Evolutionary conservation across 768 basidiomycete species (phyloP).

Genomic region (Sarcodon aspratus): DNA sequence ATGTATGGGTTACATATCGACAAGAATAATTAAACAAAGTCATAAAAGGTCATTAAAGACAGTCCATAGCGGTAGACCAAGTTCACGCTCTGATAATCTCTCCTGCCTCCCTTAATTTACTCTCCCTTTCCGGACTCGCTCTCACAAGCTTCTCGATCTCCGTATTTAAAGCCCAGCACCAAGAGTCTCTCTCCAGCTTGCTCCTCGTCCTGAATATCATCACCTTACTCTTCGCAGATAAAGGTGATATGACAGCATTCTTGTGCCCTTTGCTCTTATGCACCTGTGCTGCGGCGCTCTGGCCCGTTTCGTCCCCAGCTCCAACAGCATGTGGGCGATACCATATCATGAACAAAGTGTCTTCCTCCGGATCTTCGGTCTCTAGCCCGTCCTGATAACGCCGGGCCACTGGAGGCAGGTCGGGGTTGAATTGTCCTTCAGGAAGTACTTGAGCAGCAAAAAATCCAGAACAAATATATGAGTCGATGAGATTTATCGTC

Average conservation of each 20-base stretch:
- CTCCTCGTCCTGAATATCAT: constrained; percentile 65
- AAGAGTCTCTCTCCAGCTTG: constrained; percentile 82
- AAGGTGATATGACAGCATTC: constrained; percentile 29
- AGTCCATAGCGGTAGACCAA: neutral
- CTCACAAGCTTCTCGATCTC: constrained; percentile 80
- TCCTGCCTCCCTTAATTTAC: constrained; percentile 52
- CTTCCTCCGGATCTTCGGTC: constrained; percentile 78
- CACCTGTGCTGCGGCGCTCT: neutral
- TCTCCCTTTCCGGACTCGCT: constrained; percentile 51
- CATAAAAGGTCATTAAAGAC: too few species aligned
- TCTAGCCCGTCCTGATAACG: constrained; percentile 88
- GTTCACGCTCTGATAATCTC: constrained; percentile 27
- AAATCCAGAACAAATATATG: constrained; percentile 82
- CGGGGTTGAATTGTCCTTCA: constrained; percentile 48
- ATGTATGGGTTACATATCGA: too few species aligned
- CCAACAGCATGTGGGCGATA: constrained; percentile 30
- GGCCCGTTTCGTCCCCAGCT: constrained; percentile 1
- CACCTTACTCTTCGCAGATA: constrained; percentile 49
- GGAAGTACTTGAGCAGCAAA: constrained; percentile 60
- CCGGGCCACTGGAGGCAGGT: constrained; percentile 41
- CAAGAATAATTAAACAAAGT: too few species aligned
- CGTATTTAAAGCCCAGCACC: constrained; percentile 89
- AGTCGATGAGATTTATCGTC: constrained; percentile 54
- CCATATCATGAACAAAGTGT: constrained; percentile 78
- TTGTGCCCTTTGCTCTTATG: neutral